phyloP scores from a whole-genome alignment of 345 rosid genomes.

The Aethionema arabicum region DNA sequence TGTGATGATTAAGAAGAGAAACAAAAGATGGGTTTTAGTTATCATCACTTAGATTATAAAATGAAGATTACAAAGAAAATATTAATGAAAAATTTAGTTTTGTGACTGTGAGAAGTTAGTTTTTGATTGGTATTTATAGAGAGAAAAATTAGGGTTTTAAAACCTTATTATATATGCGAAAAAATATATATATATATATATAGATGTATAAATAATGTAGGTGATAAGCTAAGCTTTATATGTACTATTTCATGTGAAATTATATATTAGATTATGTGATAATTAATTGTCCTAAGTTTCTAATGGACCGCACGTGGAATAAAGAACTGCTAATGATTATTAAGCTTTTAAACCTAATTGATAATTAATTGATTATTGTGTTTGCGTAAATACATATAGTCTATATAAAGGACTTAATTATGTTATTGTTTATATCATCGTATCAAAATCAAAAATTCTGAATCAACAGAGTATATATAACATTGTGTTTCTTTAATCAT shows the following conservation, averaged over 20 bases:
- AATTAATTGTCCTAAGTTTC: slow-evolving; percentile 23
- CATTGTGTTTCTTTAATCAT: no score
- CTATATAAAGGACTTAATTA: no score
- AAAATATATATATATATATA: not conserved
- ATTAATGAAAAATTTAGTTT: slow-evolving; percentile 16
- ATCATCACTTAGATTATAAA: slow-evolving; percentile 22
- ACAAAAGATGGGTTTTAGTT: slow-evolving; percentile 27
- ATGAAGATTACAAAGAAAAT: slow-evolving; percentile 1
- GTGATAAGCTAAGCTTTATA: slow-evolving; percentile 19
- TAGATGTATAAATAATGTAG: no score
- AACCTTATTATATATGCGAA: slow-evolving; percentile 3
- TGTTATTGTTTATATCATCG: no score
- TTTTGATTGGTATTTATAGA: slow-evolving; percentile 24
- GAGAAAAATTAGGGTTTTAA: slow-evolving; percentile 16
- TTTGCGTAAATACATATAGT: no score
- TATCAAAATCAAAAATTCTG: no score
- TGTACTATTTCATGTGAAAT: slow-evolving; percentile 21
- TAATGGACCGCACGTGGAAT: slow-evolving; percentile 32
- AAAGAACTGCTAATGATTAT: slow-evolving; percentile 23
- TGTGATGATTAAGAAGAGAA: slow-evolving; percentile 28
- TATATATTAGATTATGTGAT: slow-evolving; percentile 14
- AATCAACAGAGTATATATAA: not conserved
- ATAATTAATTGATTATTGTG: no score
- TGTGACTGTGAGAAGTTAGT: slow-evolving; percentile 21
- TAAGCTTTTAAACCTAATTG: not conserved